phyloP scores from a whole-genome alignment of 202 grass and related monocot species.

The Panicum virgatum region DNA sequence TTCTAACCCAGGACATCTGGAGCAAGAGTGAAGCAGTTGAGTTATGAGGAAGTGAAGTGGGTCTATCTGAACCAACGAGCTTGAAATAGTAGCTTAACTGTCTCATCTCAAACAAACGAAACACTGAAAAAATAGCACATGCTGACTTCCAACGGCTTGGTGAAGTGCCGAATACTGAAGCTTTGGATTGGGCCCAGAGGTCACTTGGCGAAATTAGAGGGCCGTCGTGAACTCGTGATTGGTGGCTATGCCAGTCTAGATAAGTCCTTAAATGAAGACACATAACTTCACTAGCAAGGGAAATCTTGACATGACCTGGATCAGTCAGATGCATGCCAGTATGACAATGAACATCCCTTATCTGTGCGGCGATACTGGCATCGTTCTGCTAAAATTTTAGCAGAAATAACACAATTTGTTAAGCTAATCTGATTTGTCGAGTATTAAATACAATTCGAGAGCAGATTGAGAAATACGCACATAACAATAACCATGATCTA shows the following conservation, averaged over 20 bases:
- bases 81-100: background rate
- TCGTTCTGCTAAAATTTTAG: background rate
- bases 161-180: background rate
- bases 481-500: background rate
- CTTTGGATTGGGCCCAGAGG: background rate
- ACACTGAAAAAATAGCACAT: background rate
- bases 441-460: background rate
- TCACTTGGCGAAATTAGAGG: background rate
- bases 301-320: background rate
- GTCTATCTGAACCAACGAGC: slow-evolving; percentile 48
- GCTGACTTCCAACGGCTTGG: background rate
- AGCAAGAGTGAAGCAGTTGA: slow-evolving; percentile 35
- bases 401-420: no score
- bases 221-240: no score
- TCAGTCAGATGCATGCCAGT: background rate
- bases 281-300: background rate
- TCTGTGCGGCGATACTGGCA: no score
- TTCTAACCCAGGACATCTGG: slow-evolving; percentile 1
- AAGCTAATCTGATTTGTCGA: no score
- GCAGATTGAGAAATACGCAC: background rate
- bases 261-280: background rate
- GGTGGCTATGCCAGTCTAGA: background rate
- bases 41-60: slow-evolving; percentile 34
- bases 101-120: background rate
- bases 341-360: background rate